phyloP scores from a whole-genome alignment of 805 yeast genomes.

The Wickerhamiella sergipiensis region DNA sequence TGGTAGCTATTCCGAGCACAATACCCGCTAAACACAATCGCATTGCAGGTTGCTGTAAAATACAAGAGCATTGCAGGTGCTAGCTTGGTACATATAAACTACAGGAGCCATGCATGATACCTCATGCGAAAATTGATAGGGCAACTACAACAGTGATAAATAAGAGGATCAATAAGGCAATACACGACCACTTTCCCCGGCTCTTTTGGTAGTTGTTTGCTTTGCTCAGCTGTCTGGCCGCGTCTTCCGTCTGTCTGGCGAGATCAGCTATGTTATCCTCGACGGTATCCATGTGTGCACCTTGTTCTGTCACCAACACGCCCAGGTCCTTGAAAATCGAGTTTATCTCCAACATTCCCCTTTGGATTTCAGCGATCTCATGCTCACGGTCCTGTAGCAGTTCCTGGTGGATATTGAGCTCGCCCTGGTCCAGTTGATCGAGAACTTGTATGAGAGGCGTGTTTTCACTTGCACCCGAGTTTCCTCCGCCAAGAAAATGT shows the following conservation, averaged over 20 bases:
- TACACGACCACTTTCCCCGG: slow-evolving; percentile 62
- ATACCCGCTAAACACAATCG: not conserved
- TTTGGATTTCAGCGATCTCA: slow-evolving; percentile 58
- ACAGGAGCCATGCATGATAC: not conserved
- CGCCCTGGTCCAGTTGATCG: slow-evolving; percentile 19
- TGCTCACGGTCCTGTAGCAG: slow-evolving; percentile 55
- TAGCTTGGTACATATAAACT: not conserved
- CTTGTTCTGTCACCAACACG: slow-evolving; percentile 68
- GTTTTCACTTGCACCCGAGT: not conserved
- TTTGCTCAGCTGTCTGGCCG: slow-evolving; percentile 52
- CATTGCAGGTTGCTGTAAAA: not conserved
- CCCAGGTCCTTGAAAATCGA: slow-evolving; percentile 74
- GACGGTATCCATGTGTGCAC: slow-evolving; percentile 67
- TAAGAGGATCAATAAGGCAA: slow-evolving; percentile 45
- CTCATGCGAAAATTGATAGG: slow-evolving; percentile 8
- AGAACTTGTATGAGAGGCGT: slow-evolving; percentile 16
- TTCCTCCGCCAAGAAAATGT: not conserved
- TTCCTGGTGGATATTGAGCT: slow-evolving; percentile 19
- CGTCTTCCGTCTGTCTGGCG: slow-evolving; percentile 52
- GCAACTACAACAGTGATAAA: slow-evolving; percentile 42
- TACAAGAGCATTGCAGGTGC: not conserved
- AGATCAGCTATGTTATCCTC: slow-evolving; percentile 63
- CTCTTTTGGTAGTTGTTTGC: slow-evolving; percentile 65
- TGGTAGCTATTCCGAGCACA: not conserved
- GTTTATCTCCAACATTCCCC: slow-evolving; percentile 74